Evolutionary conservation across 257 asterid genomes (phyloP), one percentile per base, ranked within the genome.

Genomic region (Scutellaria barbata): DNA sequence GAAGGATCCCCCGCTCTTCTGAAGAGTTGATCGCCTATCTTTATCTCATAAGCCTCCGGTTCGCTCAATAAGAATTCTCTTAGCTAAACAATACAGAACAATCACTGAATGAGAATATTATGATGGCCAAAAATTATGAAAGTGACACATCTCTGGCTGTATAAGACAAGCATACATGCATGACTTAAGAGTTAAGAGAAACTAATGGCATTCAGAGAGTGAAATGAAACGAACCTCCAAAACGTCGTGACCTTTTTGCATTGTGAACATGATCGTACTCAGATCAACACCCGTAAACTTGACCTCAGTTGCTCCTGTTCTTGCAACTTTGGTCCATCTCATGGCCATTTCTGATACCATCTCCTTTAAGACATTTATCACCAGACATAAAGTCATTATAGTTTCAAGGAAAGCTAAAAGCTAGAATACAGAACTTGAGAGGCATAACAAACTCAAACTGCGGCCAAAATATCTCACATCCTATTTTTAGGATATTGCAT

Each of bases 1-100:
- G 97, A 81, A 74, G 95, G 90, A 75, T 94, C 99, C 13, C 99
- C 99, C 0, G 82, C 83, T 71, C 97, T 81, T 79, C 96, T 80
- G 66, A 74, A 86, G 41, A 88, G 75, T 75, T 89, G 96, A 71
- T 91, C 97, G 12, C 96, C 96, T 30, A 94, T 74, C 77, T 94
- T 94, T 12, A 94, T 78, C 85, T 94, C 99, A 40, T 94, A 94
- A 45, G 97, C 97, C 63, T 94, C 99, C 6, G 85, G 69, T 74
- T 91, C 96, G 74, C 82, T 81, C 79, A 94, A 77, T 55, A 94
- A 39, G 81, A 87, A 94, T 22, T 86, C 96, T 76, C 84, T 83
- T 73, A 94, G 81, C 99, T 94, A 81, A 25, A 58, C 47, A 71
- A 53, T 59, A 46, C 55, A 58, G 13, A 62, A 68, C 48, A 22